Conservation (phyloP, 768 basidiomycete species). For the Lepiota venenata region DNA sequence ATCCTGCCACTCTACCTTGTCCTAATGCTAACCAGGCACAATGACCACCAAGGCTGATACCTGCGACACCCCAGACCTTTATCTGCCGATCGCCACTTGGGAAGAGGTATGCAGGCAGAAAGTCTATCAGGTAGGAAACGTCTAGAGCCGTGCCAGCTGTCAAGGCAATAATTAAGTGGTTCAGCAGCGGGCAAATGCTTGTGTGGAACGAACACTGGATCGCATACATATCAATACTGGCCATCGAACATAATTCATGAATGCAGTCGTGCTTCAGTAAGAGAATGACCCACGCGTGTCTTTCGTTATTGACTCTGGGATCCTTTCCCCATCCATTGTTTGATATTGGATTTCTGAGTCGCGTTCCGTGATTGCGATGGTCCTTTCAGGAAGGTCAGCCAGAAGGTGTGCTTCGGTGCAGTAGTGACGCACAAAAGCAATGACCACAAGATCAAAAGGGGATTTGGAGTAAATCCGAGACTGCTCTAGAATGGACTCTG, state of each 20-base stretch:
- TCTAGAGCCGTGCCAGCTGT: slow-evolving; percentile 67
- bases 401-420: background rate
- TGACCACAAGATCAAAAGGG: slow-evolving; percentile 25
- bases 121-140: slow-evolving; percentile 78
- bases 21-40: slow-evolving; percentile 71
- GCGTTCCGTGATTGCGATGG: slow-evolving; percentile 42
- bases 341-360: slow-evolving; percentile 27
- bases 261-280: background rate
- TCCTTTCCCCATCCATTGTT: slow-evolving; percentile 35
- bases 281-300: slow-evolving; percentile 35
- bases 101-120: slow-evolving; percentile 71
- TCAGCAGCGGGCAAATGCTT: slow-evolving; percentile 8
- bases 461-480: slow-evolving; percentile 7
- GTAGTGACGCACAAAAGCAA: slow-evolving; percentile 33
- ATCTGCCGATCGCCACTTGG: slow-evolving; percentile 60
- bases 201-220: slow-evolving; percentile 32
- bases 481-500: slow-evolving; percentile 22
- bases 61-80: slow-evolving; percentile 66
- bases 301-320: slow-evolving; percentile 26
- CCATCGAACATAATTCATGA: background rate
- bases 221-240: slow-evolving; percentile 45
- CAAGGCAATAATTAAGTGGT: background rate
- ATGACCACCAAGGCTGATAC: slow-evolving; percentile 84
- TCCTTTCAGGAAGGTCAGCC: slow-evolving; percentile 26
- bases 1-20: slow-evolving; percentile 27